These are phyloP conservation scores for Fusarium pseudocircinatum DNA, from an alignment of 2,329 filamentous ascomycete species.

Conservation along the genomic window DNA sequence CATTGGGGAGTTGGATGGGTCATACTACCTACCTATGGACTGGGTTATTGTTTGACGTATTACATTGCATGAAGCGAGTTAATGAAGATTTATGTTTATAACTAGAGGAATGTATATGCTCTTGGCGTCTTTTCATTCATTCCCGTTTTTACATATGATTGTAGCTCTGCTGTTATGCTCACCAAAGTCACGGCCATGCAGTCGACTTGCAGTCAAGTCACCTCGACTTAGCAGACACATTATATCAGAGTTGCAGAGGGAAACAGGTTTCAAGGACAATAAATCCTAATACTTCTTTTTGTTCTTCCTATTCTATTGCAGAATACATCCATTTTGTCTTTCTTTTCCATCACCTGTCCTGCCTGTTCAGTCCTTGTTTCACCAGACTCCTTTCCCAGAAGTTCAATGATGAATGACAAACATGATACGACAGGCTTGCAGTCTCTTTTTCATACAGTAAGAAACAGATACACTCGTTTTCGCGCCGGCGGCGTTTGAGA, in stretches of 20 bases:
- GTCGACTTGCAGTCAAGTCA: neutral
- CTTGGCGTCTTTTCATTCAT: neutral
- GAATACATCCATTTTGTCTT: slow-evolving; percentile 33
- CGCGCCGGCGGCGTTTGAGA: slow-evolving; percentile 9
- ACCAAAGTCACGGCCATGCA: neutral
- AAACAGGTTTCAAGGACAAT: slow-evolving; percentile 8
- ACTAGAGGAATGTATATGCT: neutral
- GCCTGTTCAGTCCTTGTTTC: slow-evolving; percentile 4
- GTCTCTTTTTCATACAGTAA: slow-evolving; percentile 31
- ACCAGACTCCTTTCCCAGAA: slow-evolving; percentile 26
- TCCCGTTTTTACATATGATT: neutral
- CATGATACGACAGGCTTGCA: slow-evolving; percentile 1
- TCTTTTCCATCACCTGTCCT: slow-evolving; percentile 22
- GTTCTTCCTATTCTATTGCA: slow-evolving; percentile 32
- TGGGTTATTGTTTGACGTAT: neutral
- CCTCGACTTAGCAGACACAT: neutral
- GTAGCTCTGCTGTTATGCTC: neutral
- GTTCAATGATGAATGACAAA: slow-evolving; percentile 17
- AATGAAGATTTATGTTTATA: neutral
- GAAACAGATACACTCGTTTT: slow-evolving; percentile 21
- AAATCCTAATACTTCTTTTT: slow-evolving; percentile 30
- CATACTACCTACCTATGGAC: neutral
- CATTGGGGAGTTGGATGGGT: neutral
- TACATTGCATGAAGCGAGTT: neutral
- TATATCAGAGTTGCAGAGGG: neutral